These are phyloP conservation scores for Cladosporium velox DNA, from an alignment of 2,329 filamentous ascomycete species.

Conservation along the genomic window DNA sequence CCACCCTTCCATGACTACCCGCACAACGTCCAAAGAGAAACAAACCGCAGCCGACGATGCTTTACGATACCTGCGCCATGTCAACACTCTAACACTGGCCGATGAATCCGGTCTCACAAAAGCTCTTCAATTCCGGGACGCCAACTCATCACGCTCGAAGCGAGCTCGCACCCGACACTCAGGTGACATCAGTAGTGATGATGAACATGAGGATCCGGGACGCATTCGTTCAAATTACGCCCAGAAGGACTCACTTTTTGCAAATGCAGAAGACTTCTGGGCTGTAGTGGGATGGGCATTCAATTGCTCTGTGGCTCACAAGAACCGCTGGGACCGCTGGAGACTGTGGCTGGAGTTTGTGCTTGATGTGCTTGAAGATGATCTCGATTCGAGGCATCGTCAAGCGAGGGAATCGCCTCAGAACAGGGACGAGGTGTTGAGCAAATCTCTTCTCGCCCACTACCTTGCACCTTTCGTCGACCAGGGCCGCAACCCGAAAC, in stretches of 20 bases:
- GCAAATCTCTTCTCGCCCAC: constrained; percentile 60
- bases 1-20: constrained; percentile 77
- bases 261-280: constrained; percentile 85
- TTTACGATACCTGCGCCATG: constrained; percentile 67
- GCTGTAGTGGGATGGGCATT: constrained; percentile 87
- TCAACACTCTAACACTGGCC: constrained; percentile 67
- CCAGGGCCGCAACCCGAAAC: constrained; percentile 44
- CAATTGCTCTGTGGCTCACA: constrained; percentile 76
- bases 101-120: constrained; percentile 67
- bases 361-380: constrained; percentile 68
- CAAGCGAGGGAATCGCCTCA: constrained; percentile 27
- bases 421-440: constrained; percentile 37
- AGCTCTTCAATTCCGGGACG: constrained; percentile 67
- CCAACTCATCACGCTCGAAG: constrained; percentile 23
- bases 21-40: constrained; percentile 63
- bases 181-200: constrained; percentile 40
- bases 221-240: constrained; percentile 63
- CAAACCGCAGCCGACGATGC: constrained; percentile 66
- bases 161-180: constrained; percentile 24
- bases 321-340: constrained; percentile 79
- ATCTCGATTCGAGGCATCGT: constrained; percentile 37
- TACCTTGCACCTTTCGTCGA: constrained; percentile 56
- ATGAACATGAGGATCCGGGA: constrained; percentile 44
- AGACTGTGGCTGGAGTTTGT: constrained; percentile 77
- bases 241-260: constrained; percentile 68